Evolutionary conservation across 2,329 filamentous ascomycete genomes (phyloP).

Genomic region (Colletotrichum lupini): DNA sequence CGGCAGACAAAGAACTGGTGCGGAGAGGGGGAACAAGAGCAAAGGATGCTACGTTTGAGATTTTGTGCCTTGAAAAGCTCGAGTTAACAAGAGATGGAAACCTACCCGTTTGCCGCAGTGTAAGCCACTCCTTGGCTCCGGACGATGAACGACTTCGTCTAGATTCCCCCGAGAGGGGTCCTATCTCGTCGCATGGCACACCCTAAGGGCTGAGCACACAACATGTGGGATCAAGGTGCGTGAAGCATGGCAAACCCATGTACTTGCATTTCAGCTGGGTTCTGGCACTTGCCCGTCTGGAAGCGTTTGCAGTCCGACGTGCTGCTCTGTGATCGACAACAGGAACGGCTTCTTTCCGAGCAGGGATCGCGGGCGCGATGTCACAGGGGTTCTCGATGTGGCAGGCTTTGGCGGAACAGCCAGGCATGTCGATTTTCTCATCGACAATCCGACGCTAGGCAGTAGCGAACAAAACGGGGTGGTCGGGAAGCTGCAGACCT

Average conservation of each 20-base stretch:
- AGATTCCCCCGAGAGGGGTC: neutral
- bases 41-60: slow-evolving; percentile 23
- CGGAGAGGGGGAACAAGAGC: neutral
- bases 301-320: neutral
- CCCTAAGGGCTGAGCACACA: neutral
- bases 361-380: neutral
- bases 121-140: neutral
- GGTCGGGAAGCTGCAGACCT: neutral
- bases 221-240: neutral
- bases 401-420: neutral
- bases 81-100: neutral
- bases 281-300: neutral
- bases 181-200: neutral
- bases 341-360: neutral
- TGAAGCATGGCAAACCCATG: slow-evolving; percentile 3
- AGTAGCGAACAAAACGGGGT: neutral
- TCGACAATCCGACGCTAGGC: neutral
- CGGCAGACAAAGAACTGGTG: slow-evolving; percentile 19
- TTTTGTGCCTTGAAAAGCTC: neutral
- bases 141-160: neutral
- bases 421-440: neutral
- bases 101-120: neutral
- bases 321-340: neutral
- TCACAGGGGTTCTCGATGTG: neutral
- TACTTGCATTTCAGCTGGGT: slow-evolving; percentile 7